Evolutionary conservation across 2,329 filamentous ascomycete species (phyloP).

Genomic region (Fusarium sororula): DNA sequence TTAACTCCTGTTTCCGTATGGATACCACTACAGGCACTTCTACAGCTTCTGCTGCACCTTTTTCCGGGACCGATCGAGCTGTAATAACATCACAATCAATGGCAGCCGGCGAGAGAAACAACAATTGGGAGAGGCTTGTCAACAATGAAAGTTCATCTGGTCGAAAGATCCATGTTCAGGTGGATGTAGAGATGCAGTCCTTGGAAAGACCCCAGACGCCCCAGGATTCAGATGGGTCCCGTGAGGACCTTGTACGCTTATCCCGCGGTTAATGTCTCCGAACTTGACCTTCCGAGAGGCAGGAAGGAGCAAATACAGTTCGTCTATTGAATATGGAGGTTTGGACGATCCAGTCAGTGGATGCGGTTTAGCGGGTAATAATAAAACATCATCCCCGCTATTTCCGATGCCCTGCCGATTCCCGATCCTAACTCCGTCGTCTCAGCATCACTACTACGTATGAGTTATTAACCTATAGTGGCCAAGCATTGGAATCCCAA

Average conservation of each 20-base stretch:
- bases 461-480: not conserved
- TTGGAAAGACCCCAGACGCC: not conserved
- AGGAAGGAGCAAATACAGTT: not conserved
- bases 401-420: not conserved
- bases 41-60: not conserved
- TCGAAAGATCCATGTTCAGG: not conserved
- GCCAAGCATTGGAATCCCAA: no score
- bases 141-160: not conserved
- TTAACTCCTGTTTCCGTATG: not conserved
- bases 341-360: not conserved
- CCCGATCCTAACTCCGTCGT: not conserved
- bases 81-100: not conserved
- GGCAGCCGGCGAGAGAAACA: not conserved
- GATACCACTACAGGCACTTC: not conserved
- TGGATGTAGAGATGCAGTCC: not conserved
- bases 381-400: not conserved
- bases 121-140: not conserved
- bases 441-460: not conserved
- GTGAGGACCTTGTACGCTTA: not conserved
- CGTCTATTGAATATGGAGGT: not conserved
- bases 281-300: rapidly evolving
- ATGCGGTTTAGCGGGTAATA: not conserved
- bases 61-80: not conserved
- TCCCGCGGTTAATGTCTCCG: rapidly evolving
- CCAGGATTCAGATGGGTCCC: not conserved